A percentile compares a stretch with the other conserved stretches of the same genome.
Evolutionary conservation across 768 basidiomycete species (phyloP).

Genomic region (Kwoniella bestiolae): DNA sequence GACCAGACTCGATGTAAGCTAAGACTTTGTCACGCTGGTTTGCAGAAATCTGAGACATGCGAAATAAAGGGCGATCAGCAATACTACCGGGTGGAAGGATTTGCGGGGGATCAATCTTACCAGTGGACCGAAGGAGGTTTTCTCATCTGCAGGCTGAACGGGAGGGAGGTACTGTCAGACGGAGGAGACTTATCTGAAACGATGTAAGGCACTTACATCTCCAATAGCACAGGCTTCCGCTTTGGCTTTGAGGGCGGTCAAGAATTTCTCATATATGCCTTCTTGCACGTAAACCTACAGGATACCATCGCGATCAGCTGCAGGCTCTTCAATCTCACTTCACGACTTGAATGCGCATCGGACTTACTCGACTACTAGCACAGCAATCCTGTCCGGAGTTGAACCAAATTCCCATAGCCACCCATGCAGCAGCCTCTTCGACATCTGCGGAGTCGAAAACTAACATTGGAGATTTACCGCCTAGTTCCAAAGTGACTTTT

Average conservation of each 20-base stretch:
- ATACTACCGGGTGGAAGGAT: too few species aligned
- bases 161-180: too few species aligned
- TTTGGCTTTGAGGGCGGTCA: slow-evolving; percentile 56
- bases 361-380: slow-evolving; percentile 68
- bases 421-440: slow-evolving; percentile 77
- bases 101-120: too few species aligned
- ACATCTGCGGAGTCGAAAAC: slow-evolving; percentile 86
- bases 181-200: too few species aligned
- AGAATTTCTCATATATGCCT: slow-evolving; percentile 76
- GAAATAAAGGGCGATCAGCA: too few species aligned
- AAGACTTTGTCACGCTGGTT: slow-evolving; percentile 62
- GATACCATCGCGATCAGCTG: background rate
- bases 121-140: slow-evolving; percentile 55
- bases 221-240: slow-evolving; percentile 52
- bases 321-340: background rate
- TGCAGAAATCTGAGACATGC: slow-evolving; percentile 37
- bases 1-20: slow-evolving; percentile 76
- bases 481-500: slow-evolving; percentile 88
- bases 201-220: background rate
- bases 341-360: background rate
- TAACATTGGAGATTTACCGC: slow-evolving; percentile 73
- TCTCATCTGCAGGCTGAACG: slow-evolving; percentile 50
- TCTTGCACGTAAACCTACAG: slow-evolving; percentile 65
- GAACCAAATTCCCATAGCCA: slow-evolving; percentile 73
- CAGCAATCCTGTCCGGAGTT: slow-evolving; percentile 81